Evolutionary conservation across 768 basidiomycete genomes (phyloP), one percentile per base, ranked within the genome.

Genomic region (Epithele typhae): DNA sequence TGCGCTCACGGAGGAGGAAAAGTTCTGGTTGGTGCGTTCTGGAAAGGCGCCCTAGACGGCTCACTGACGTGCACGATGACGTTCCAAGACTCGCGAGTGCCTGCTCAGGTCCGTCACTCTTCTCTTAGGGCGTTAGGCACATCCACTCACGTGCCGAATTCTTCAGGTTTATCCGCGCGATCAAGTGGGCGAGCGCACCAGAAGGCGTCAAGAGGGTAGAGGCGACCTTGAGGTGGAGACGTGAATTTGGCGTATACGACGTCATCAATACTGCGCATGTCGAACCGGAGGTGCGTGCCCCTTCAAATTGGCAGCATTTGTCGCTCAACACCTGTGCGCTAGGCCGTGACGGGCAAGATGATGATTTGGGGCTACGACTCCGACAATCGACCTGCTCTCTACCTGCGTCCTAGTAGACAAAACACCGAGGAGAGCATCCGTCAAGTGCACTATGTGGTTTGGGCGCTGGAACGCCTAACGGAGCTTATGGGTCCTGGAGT

Each of bases 341-440:
- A 87, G 85, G 82, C 80, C 1, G 66, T 85, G 39, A 94, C 91
- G 4, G 92, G 92, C 25, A 94, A 95, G 66, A 75, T 81, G 61
- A 69, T 92, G 40, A 52, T 82, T 15, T 87, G 85, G 54, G 92
- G 92, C 4, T 91, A 78, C 59, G 90, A 92, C 62, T 64, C 65
- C 6, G 64, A 64, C 18, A 75, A 83, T 11, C 71, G 86, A 46
- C 88, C 89, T 3, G 82, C 70, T 0, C 65, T 82, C 32, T 91
- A 92, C 64, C 74, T 91, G 71, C 68, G 68, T 35, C 80, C 79
- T 2, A 74, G 71, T 59, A 79, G 79, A 18, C 91, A 93, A 63
- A 93, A 92, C 63, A 92, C 90, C 0, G 74, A 78, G 3, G 85
- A 83, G 52, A 62, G 74, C 4, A 68, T 70, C 2, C 72, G 82